A percentile compares a stretch with the other conserved stretches of the same genome.
Evolutionary conservation across 2,329 filamentous ascomycete genomes (phyloP).

Genomic region (Hirsutella thompsonii): DNA sequence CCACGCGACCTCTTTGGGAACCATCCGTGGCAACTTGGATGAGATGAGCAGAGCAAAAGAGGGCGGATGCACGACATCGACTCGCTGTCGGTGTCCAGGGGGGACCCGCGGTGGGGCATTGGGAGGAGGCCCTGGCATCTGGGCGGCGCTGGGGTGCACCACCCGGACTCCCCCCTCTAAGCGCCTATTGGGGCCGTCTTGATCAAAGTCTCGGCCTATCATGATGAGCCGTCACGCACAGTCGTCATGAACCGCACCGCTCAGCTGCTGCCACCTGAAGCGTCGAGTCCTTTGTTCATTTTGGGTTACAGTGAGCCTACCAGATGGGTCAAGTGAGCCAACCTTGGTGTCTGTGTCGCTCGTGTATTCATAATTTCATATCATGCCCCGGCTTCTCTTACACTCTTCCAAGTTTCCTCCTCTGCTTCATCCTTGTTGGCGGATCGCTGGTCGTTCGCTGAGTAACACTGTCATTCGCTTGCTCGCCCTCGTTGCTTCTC

Average conservation of each 20-base stretch:
- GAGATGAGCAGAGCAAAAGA: neutral
- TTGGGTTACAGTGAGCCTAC: slow-evolving; percentile 6
- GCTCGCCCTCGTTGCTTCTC: slow-evolving; percentile 8
- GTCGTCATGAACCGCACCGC: slow-evolving; percentile 10
- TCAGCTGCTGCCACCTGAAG: slow-evolving; percentile 5
- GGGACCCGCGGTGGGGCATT: slow-evolving; percentile 14
- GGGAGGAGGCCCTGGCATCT: slow-evolving; percentile 18
- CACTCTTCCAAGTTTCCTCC: slow-evolving; percentile 4
- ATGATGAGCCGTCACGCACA: slow-evolving; percentile 11
- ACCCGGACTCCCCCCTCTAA: slow-evolving; percentile 19
- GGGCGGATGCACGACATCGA: slow-evolving; percentile 26
- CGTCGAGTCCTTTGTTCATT: slow-evolving; percentile 4
- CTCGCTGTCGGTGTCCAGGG: slow-evolving; percentile 22
- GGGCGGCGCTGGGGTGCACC: slow-evolving; percentile 22
- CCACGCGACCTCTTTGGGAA: slow-evolving; percentile 14
- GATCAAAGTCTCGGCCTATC: slow-evolving; percentile 18
- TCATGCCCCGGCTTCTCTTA: slow-evolving; percentile 1
- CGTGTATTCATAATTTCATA: neutral
- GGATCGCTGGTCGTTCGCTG: slow-evolving; percentile 7
- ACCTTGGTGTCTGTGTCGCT: no score
- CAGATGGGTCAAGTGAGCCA: slow-evolving; percentile 7
- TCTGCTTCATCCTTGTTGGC: slow-evolving; percentile 1
- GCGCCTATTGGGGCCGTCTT: slow-evolving; percentile 21
- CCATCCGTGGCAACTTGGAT: slow-evolving; percentile 15
- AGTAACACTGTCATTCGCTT: neutral